A percentile compares a stretch with the other conserved stretches of the same genome.
Conservation (phyloP, 345 rosid species). For the Citrus reticulata region DNA sequence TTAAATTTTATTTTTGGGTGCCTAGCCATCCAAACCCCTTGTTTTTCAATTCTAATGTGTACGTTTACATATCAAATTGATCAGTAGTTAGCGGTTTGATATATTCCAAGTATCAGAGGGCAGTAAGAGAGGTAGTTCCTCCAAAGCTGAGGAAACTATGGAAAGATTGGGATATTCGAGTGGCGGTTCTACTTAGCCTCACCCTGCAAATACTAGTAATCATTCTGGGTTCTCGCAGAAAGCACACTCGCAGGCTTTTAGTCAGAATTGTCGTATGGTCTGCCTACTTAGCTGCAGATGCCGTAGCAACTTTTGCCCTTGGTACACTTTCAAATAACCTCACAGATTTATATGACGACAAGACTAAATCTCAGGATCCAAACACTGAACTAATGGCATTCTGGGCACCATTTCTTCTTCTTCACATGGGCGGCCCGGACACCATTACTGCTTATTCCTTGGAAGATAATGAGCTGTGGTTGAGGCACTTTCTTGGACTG, state of each 20-base stretch:
- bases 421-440: not conserved
- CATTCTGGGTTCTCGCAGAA: not conserved
- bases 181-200: not conserved
- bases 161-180: not conserved
- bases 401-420: conserved; percentile 1
- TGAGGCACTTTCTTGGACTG: not conserved
- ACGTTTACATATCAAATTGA: too few relatives aligned
- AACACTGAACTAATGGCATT: not conserved
- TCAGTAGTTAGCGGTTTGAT: not conserved
- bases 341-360: not conserved
- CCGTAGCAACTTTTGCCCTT: not conserved
- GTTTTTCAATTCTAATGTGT: too few relatives aligned
- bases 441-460: not conserved
- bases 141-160: not conserved
- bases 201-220: not conserved
- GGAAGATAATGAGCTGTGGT: not conserved
- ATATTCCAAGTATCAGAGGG: not conserved
- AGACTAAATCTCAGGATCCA: not conserved
- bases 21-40: too few relatives aligned
- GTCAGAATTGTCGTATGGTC: not conserved
- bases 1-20: too few relatives aligned
- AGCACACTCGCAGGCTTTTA: not conserved
- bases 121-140: not conserved
- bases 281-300: not conserved
- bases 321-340: not conserved